Evolutionary conservation across 2,329 filamentous ascomycete genomes (phyloP).

Genomic region (Botrytis cinerea): DNA sequence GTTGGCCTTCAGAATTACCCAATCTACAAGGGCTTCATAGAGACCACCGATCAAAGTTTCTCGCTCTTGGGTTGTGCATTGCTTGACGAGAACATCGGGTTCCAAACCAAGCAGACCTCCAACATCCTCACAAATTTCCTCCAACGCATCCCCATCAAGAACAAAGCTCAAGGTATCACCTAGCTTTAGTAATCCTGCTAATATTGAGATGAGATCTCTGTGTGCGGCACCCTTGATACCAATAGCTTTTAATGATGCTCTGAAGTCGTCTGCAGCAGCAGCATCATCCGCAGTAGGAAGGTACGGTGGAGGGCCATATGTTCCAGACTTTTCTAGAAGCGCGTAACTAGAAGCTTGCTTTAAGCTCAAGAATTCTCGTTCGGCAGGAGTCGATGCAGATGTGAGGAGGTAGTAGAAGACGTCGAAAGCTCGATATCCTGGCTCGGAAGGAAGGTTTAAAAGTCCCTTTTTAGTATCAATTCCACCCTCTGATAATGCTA

Average conservation of each 20-base stretch:
- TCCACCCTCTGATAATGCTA: slow-evolving; percentile 82
- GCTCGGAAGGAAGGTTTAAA: slow-evolving; percentile 74
- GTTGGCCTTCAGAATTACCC: slow-evolving; percentile 89
- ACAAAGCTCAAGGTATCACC: slow-evolving; percentile 86
- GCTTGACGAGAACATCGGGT: slow-evolving; percentile 74
- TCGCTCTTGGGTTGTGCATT: slow-evolving; percentile 83
- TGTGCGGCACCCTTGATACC: slow-evolving; percentile 87
- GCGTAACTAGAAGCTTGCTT: slow-evolving; percentile 75
- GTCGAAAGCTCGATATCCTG: slow-evolving; percentile 90
- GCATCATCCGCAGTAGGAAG: slow-evolving; percentile 90
- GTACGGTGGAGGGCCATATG: slow-evolving; percentile 83
- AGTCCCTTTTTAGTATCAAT: slow-evolving; percentile 83
- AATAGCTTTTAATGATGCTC: slow-evolving; percentile 81
- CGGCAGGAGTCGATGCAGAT: slow-evolving; percentile 83
- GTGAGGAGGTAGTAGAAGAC: slow-evolving; percentile 97
- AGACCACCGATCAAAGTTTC: slow-evolving; percentile 79
- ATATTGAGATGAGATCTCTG: slow-evolving; percentile 78
- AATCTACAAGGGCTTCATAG: slow-evolving; percentile 93
- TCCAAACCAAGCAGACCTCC: slow-evolving; percentile 83
- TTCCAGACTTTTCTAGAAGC: slow-evolving; percentile 78
- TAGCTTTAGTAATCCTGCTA: slow-evolving; percentile 86
- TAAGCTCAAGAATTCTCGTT: slow-evolving; percentile 84
- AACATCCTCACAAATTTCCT: slow-evolving; percentile 88
- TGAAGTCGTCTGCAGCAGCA: slow-evolving; percentile 90
- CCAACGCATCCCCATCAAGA: slow-evolving; percentile 80